phyloP scores from a whole-genome alignment of 495 filamentous ascomycete genomes.

The Echria macrotheca region DNA sequence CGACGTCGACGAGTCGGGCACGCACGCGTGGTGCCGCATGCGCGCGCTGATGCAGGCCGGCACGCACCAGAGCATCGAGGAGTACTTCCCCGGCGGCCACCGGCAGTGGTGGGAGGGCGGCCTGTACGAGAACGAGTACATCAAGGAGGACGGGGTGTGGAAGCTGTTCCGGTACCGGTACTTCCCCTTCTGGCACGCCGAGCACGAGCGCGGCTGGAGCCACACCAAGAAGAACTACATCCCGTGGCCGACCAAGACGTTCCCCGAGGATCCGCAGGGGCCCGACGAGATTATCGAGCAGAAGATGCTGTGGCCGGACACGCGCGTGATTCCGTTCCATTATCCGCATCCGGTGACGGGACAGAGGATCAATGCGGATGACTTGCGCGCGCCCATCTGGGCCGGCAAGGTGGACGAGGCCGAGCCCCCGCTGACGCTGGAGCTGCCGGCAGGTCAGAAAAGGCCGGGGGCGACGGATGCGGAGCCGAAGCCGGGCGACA shows the following conservation, averaged over 20 bases:
- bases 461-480: conserved; percentile 26
- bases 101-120: conserved; percentile 55
- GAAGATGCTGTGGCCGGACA: conserved; percentile 52
- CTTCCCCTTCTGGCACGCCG: conserved; percentile 54
- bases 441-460: conserved; percentile 35
- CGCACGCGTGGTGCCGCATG: conserved; percentile 49
- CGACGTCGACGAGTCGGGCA: conserved; percentile 41
- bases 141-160: conserved; percentile 52
- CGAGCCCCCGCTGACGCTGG: conserved; percentile 39
- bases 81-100: conserved; percentile 44
- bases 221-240: conserved; percentile 48
- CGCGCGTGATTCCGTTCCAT: conserved; percentile 50
- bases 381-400: conserved; percentile 43
- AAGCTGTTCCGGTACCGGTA: conserved; percentile 51
- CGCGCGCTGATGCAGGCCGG: conserved; percentile 52
- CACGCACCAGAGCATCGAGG: conserved; percentile 43
- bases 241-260: conserved; percentile 39
- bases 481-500: conserved; percentile 28
- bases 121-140: conserved; percentile 55
- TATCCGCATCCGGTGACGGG: conserved; percentile 52
- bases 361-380: conserved; percentile 34
- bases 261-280: conserved; percentile 44
- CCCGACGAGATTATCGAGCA: conserved; percentile 51
- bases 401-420: conserved; percentile 34
- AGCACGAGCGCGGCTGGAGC: conserved; percentile 48